Percentiles rank a stretch among this genome's conserved stretches.
These are phyloP conservation scores for Plasmodium gallinaceum DNA, from an alignment of 169 alveolate genomes.

Conservation along the genomic window DNA sequence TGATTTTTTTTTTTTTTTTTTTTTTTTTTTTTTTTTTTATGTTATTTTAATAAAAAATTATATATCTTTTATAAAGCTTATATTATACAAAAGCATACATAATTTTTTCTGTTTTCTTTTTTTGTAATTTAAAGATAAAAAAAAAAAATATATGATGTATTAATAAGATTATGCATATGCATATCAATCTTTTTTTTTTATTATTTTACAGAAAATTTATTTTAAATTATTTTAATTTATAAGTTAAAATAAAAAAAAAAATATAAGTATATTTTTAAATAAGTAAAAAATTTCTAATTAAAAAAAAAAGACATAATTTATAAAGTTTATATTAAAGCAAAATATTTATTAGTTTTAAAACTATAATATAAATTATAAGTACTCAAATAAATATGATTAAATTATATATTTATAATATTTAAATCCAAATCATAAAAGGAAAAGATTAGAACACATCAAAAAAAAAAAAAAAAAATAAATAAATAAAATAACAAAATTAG, in stretches of 20 bases:
- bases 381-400: not conserved
- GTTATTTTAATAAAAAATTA: not conserved
- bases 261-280: not conserved
- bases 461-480: not conserved
- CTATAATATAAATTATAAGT: not conserved
- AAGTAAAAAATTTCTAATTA: not conserved
- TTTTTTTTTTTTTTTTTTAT: not conserved
- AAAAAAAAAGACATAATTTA: not conserved
- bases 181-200: not conserved
- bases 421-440: too few relatives aligned
- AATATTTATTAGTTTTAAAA: not conserved
- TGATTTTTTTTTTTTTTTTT: not conserved
- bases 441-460: not conserved
- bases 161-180: not conserved
- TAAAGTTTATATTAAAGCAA: not conserved
- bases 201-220: not conserved
- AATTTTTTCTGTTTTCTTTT: too few relatives aligned
- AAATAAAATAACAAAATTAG: not conserved
- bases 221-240: constrained; percentile 12
- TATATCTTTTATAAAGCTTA: not conserved
- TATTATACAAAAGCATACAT: not conserved
- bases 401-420: too few relatives aligned
- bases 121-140: too few relatives aligned
- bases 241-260: constrained; percentile 4
- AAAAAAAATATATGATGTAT: not conserved